Conservation (phyloP, 257 asterid genomes). For the Scutellaria galericulata region DNA sequence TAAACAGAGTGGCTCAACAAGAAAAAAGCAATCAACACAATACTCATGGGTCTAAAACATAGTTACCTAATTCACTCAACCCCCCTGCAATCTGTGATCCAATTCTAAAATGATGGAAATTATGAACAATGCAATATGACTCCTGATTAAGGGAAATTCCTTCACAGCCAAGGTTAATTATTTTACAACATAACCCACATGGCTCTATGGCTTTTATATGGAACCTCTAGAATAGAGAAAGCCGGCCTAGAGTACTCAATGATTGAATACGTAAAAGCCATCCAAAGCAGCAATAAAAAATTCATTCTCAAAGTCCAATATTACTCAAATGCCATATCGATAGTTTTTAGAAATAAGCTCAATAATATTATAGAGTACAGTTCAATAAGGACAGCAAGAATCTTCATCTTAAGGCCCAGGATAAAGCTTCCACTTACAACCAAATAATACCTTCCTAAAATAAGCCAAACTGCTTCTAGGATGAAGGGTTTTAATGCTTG, state of each 20-base stretch:
- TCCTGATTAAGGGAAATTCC: neutral
- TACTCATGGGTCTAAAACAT: neutral
- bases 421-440: slow-evolving; percentile 8
- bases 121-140: neutral
- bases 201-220: no score
- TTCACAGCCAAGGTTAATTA: neutral
- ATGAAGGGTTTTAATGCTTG: neutral
- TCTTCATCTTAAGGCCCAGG: slow-evolving; percentile 21
- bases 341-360: neutral
- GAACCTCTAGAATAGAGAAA: no score
- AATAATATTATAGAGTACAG: neutral
- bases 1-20: neutral
- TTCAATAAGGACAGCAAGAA: slow-evolving; percentile 24
- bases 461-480: slow-evolving; percentile 18
- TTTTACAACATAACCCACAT: neutral
- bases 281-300: slow-evolving; percentile 3
- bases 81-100: no score
- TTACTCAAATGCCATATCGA: neutral
- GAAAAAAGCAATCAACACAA: slow-evolving; percentile 7
- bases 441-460: neutral
- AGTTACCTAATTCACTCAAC: no score
- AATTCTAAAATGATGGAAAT: neutral
- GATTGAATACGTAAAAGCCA: no score
- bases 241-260: no score
- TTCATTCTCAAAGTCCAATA: slow-evolving; percentile 3